Evolutionary conservation across 106 monocot genomes (phyloP), one percentile per base, ranked within the genome.

Genomic region (Agapanthus africanus): DNA sequence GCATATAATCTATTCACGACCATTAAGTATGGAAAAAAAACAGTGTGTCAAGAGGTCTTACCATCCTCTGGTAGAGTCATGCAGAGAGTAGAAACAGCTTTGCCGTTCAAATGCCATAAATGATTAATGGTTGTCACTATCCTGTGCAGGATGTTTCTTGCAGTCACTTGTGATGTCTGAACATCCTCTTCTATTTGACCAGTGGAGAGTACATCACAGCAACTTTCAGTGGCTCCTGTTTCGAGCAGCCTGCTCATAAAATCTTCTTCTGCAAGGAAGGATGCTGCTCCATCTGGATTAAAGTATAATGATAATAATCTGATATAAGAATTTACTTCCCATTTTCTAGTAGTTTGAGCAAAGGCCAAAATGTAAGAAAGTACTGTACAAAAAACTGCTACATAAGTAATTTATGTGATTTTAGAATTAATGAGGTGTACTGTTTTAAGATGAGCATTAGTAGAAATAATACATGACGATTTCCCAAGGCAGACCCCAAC

Each of bases 191-290:
- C 67, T 26, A 57, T 70, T 28, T 70, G 60, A 56, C 54, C 63
- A 56, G 56, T 9, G n/a, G 75, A 57, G 14, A 36, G 35, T 73
- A 46, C 49, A 70, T 38, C 80, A 35, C 77, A 83, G 37, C 69
- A 84, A 71, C 84, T 83, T 71, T 87, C 80, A 67, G 86, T 81
- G 7, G 85, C 82, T 54, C 79, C 87, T 33, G 81, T 79, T 77
- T 93, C 77, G 35, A 89, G 40, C 4, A 87, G 78, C 61, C 87
- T 89, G 37, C 49, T 73, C 65, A 87, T 59, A 57, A 92, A 87
- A 76, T 85, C 81, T 72, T 67, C 73, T 62, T 84, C 70, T 40
- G 71, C 34, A 5, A 74, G 59, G 42, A 14, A 79, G 22, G 73
- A 78, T 63, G 25, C 26, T 42, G 76, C 68, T 75, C 62, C 78